phyloP scores from a whole-genome alignment of 768 basidiomycete species.

The Panaeolus papilionaceus region DNA sequence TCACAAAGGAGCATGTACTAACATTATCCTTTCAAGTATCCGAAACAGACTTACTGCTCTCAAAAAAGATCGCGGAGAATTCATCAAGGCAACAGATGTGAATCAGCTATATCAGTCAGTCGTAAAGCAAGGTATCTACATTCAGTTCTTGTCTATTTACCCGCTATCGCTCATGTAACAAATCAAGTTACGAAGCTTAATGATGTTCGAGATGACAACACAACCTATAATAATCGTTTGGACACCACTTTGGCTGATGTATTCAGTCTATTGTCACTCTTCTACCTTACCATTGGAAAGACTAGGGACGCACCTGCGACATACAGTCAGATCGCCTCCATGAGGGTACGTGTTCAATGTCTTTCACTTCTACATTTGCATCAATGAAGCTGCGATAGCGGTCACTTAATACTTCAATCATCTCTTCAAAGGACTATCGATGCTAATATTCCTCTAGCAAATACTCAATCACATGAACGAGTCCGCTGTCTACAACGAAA shows the following conservation, averaged over 20 bases:
- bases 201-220: slow-evolving; percentile 82
- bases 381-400: not conserved
- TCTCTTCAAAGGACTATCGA: slow-evolving; percentile 18
- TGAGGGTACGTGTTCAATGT: slow-evolving; percentile 74
- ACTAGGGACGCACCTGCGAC: slow-evolving; percentile 93
- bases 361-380: slow-evolving; percentile 16
- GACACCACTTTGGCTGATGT: slow-evolving; percentile 97
- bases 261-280: slow-evolving; percentile 92
- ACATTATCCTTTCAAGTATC: slow-evolving; percentile 59
- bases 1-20: slow-evolving; percentile 24
- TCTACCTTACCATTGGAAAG: slow-evolving; percentile 98
- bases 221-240: slow-evolving; percentile 83
- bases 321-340: slow-evolving; percentile 95
- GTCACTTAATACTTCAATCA: slow-evolving; percentile 21
- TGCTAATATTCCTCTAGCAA: slow-evolving; percentile 62
- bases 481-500: slow-evolving; percentile 91
- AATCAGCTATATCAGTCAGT: slow-evolving; percentile 91
- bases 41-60: slow-evolving; percentile 93
- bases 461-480: slow-evolving; percentile 96
- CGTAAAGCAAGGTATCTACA: slow-evolving; percentile 84
- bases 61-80: slow-evolving; percentile 92
- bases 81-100: slow-evolving; percentile 93
- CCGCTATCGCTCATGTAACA: slow-evolving; percentile 18
- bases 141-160: slow-evolving; percentile 15
- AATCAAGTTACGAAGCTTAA: slow-evolving; percentile 85